Evolutionary conservation across 2,329 filamentous ascomycete species (phyloP).

Genomic region (Talaromyces pinophilus): DNA sequence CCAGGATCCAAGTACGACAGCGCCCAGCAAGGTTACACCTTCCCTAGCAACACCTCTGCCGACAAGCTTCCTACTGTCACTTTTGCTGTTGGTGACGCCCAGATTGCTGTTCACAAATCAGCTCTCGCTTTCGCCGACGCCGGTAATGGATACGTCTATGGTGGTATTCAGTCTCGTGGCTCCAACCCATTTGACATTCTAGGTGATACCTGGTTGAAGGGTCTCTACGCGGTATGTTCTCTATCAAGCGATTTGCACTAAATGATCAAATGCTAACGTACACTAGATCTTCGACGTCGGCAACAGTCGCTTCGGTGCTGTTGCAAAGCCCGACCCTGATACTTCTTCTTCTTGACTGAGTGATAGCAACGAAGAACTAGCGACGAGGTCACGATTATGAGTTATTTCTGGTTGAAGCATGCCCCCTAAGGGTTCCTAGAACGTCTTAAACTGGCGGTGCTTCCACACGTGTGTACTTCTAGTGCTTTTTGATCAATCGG

Average conservation of each 20-base stretch:
- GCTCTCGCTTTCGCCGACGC: constrained; percentile 62
- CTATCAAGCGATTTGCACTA: background rate
- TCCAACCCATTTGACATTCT: constrained; percentile 62
- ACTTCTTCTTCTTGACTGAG: constrained; percentile 14
- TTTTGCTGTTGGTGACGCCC: constrained; percentile 63
- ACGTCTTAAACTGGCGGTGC: background rate
- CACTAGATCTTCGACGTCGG: constrained; percentile 63
- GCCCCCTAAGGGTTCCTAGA: background rate
- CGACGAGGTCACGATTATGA: background rate
- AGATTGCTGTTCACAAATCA: constrained; percentile 63
- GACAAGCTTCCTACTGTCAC: constrained; percentile 62
- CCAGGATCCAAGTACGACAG: constrained; percentile 60
- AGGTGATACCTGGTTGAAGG: constrained; percentile 65
- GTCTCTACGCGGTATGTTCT: constrained; percentile 60
- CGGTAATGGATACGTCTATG: constrained; percentile 60
- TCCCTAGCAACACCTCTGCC: constrained; percentile 56
- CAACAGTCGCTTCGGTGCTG: constrained; percentile 60
- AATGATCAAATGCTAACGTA: constrained; percentile 21
- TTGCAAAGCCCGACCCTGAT: constrained; percentile 46
- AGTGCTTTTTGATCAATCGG: background rate
- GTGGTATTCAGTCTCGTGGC: constrained; percentile 66
- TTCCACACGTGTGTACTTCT: background rate
- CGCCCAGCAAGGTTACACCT: constrained; percentile 63
- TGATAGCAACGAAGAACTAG: background rate
- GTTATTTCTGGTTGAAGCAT: background rate